Conservation (phyloP, 345 rosid species). For the Citrus sinensis region DNA sequence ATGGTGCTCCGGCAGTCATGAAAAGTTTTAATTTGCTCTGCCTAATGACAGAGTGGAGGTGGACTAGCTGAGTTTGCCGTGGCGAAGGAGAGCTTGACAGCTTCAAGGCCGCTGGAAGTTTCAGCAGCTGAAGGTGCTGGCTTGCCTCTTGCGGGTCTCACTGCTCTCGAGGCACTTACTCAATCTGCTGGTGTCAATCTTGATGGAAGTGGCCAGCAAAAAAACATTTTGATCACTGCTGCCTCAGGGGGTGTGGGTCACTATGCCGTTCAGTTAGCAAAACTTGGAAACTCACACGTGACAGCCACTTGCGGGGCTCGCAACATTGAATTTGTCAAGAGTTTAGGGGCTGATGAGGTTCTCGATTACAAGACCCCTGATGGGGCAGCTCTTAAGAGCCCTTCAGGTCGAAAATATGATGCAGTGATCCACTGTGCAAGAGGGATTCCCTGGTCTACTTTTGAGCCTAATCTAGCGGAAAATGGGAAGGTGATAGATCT, state of each 20-base stretch:
- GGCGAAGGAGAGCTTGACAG: constrained; percentile 55
- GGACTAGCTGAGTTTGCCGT: constrained; percentile 67
- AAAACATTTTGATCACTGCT: constrained; percentile 63
- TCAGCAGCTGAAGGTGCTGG: constrained; percentile 66
- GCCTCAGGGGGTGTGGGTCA: constrained; percentile 90
- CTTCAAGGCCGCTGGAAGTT: constrained; percentile 54
- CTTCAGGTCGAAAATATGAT: constrained; percentile 70
- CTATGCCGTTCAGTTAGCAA: constrained; percentile 70
- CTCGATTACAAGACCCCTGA: constrained; percentile 73
- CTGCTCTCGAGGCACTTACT: constrained; percentile 61
- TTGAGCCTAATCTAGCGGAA: constrained; percentile 57
- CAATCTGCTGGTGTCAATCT: constrained; percentile 56
- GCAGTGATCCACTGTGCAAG: constrained; percentile 63
- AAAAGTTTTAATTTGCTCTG: background rate
- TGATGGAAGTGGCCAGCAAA: constrained; percentile 50
- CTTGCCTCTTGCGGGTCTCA: constrained; percentile 62
- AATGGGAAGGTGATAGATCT: constrained; percentile 65
- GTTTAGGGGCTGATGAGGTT: constrained; percentile 79
- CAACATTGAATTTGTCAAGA: constrained; percentile 61
- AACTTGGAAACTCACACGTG: constrained; percentile 67
- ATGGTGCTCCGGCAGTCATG: no score
- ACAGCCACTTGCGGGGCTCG: constrained; percentile 84
- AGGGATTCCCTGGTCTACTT: constrained; percentile 58
- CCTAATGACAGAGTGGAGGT: constrained; percentile 40
- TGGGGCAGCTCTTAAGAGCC: constrained; percentile 67